Conservation (phyloP, 108 stramenopile genomes). For the Conticribra weissflogii region DNA sequence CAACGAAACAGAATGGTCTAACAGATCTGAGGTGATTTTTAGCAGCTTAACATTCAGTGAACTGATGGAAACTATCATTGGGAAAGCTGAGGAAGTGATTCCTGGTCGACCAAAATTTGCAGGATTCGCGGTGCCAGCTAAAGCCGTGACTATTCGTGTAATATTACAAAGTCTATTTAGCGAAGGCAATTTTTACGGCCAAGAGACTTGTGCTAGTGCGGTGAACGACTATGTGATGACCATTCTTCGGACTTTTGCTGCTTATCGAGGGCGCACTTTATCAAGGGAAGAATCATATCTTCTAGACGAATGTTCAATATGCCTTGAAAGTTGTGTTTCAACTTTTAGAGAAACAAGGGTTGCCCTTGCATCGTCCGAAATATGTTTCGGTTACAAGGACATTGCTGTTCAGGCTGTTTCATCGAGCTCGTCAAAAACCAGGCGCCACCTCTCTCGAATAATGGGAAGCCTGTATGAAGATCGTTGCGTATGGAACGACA, state of each 20-base stretch:
- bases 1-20: background rate
- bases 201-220: slow-evolving; percentile 48
- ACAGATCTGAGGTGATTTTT: background rate
- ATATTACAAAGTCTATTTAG: slow-evolving; percentile 61
- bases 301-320: slow-evolving; percentile 66
- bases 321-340: slow-evolving; percentile 46
- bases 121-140: slow-evolving; percentile 61
- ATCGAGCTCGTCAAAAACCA: slow-evolving; percentile 65
- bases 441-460: slow-evolving; percentile 60
- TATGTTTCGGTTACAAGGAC: slow-evolving; percentile 12
- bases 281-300: slow-evolving; percentile 49
- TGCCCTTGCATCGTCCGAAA: slow-evolving; percentile 1
- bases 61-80: slow-evolving; percentile 48
- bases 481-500: slow-evolving; percentile 34
- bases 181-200: slow-evolving; percentile 65
- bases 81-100: slow-evolving; percentile 8
- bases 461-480: slow-evolving; percentile 62
- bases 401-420: slow-evolving; percentile 38
- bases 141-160: slow-evolving; percentile 67
- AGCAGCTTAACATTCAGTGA: slow-evolving; percentile 57
- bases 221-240: slow-evolving; percentile 43
- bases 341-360: slow-evolving; percentile 60
- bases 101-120: slow-evolving; percentile 47
- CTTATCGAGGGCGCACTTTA: slow-evolving; percentile 21
- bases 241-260: slow-evolving; percentile 50